Evolutionary conservation across 352 stramenopile species (phyloP), one percentile per base, ranked within the genome.

Genomic region (Phytophthora colocasiae): DNA sequence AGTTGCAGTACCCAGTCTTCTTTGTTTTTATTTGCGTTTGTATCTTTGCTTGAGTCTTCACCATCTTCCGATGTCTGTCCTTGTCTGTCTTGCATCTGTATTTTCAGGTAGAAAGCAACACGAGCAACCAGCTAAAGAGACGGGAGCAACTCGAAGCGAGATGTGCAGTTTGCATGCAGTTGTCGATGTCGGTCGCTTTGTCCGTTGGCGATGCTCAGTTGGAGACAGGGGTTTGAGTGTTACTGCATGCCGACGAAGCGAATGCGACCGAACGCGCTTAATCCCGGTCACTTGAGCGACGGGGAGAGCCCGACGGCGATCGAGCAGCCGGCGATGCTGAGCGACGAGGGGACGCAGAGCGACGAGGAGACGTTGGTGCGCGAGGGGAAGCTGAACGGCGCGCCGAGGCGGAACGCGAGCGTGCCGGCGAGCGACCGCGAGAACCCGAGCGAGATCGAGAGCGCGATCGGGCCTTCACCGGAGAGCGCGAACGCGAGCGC

Each of bases 271-370:
- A 47, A 39, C n/a, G 32, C 44, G 34, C 58, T 49, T 82, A 84
- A 56, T 90, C 78, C 31, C 70, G 74, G 34, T 71, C 68, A 49
- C 60, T 70, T 27, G 61, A 68, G 46, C 68, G 73, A 43, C 67
- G 75, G 7, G 83, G 81, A 9, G 79, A 89, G 26, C 76, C 77
- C 24, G 77, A 89, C 8, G 84, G 70, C 54, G 79, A 81, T 47
- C 74, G 73, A 60, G 77, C 75, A 40, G 78, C 74, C 11, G 82
- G 83, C 54, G 52, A 81, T 63, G 31, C 71, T 51, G 69, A 78
- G 48, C 58, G 73, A 40, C 55, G 74, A 67, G 58, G 52, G 27
- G 66, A 66, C 10, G 14, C n/a, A 38, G 59, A 58, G 14, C 63
- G 65, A 58, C 59, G 65, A 27, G 66, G 66, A 15, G 66, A 74